Conservation (phyloP, 495 filamentous ascomycete species). For the Penicillium bovifimosum region DNA sequence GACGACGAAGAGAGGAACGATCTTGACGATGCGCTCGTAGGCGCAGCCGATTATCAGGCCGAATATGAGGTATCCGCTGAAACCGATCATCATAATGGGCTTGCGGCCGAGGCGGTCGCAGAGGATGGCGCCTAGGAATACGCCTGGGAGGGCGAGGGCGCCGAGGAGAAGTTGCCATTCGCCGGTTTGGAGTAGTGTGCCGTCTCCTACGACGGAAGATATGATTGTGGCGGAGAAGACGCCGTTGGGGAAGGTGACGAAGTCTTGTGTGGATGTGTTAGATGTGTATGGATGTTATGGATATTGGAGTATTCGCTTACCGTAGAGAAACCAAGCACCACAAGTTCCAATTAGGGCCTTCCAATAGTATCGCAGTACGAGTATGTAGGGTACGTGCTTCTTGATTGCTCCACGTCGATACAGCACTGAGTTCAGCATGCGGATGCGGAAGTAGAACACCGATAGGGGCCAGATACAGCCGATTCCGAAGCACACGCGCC, state of each 20-base stretch:
- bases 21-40: conserved; percentile 44
- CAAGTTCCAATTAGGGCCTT: conserved; percentile 43
- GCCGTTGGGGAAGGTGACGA: conserved; percentile 43
- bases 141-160: conserved; percentile 42
- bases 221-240: conserved; percentile 49
- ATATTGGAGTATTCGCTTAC: conserved; percentile 12
- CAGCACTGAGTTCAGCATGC: conserved; percentile 46
- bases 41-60: conserved; percentile 48
- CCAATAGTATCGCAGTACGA: conserved; percentile 45
- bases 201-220: conserved; percentile 33
- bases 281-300: neutral
- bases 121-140: conserved; percentile 45
- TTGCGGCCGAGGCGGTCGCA: conserved; percentile 45
- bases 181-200: conserved; percentile 32
- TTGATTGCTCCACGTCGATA: conserved; percentile 48
- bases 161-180: conserved; percentile 50
- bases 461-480: conserved; percentile 46
- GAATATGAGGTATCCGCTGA: conserved; percentile 46
- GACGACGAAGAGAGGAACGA: conserved; percentile 48
- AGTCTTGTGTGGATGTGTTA: conserved; percentile 18
- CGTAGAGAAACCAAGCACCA: conserved; percentile 49
- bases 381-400: conserved; percentile 37
- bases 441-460: conserved; percentile 49
- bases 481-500: conserved; percentile 48
- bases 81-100: conserved; percentile 51